A percentile compares a stretch with the other conserved stretches of the same genome.
These are phyloP conservation scores for Paxillus involutus DNA, from an alignment of 768 basidiomycete species.

Conservation along the genomic window DNA sequence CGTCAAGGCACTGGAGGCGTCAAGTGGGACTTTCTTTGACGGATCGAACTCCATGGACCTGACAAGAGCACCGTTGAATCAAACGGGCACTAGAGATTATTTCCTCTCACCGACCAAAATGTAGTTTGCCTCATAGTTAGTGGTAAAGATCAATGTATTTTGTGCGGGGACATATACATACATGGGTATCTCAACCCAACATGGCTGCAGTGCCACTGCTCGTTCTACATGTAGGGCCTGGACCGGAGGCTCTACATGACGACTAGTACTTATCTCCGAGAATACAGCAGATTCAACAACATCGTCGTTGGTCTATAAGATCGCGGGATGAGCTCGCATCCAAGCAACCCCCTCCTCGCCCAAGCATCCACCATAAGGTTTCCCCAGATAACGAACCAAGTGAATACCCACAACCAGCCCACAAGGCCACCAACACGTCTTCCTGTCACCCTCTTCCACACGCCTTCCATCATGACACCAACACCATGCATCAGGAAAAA, in stretches of 20 bases:
- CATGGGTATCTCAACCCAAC: too few relatives aligned
- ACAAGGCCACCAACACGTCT: conserved; percentile 43
- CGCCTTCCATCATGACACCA: conserved; percentile 48
- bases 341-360: conserved; percentile 22
- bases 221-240: too few relatives aligned
- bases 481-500: conserved; percentile 61
- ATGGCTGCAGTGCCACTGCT: too few relatives aligned
- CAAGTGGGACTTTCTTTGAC: conserved; percentile 2
- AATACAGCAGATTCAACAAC: conserved; percentile 4
- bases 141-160: too few relatives aligned
- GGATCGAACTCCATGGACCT: not conserved
- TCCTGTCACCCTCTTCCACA: conserved; percentile 47
- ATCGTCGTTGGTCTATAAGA: conserved; percentile 19
- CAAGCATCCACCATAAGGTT: conserved; percentile 47
- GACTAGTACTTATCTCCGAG: not conserved
- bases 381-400: conserved; percentile 50
- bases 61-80: not conserved
- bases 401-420: conserved; percentile 52
- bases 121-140: too few relatives aligned
- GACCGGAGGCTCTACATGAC: too few relatives aligned
- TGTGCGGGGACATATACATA: too few relatives aligned
- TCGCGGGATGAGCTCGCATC: conserved; percentile 11
- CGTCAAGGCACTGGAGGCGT: conserved; percentile 26
- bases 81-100: not conserved
- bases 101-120: too few relatives aligned